These are phyloP conservation scores for Discostella stelligera DNA, from an alignment of 352 stramenopile genomes.

Conservation along the genomic window DNA sequence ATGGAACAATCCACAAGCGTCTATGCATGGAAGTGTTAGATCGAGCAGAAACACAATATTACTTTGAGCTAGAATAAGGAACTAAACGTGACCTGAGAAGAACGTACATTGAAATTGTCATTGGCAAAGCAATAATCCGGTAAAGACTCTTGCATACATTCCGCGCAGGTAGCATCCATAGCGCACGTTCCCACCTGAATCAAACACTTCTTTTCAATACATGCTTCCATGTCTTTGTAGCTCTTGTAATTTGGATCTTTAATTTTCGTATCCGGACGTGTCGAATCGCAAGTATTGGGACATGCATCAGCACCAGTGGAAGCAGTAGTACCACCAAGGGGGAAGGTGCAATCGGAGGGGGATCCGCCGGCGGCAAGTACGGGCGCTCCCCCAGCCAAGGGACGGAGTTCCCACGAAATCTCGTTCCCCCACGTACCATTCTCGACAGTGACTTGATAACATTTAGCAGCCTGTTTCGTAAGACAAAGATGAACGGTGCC, in stretches of 20 bases:
- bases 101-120: slow-evolving; percentile 64
- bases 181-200: slow-evolving; percentile 73
- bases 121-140: slow-evolving; percentile 68
- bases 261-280: slow-evolving; percentile 42
- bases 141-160: slow-evolving; percentile 59
- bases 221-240: slow-evolving; percentile 74
- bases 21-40: neutral
- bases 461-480: slow-evolving; percentile 48
- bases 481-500: slow-evolving; percentile 72
- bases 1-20: slow-evolving; percentile 72
- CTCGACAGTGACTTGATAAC: slow-evolving; percentile 67
- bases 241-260: slow-evolving; percentile 72
- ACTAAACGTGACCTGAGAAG: neutral
- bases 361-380: slow-evolving; percentile 62
- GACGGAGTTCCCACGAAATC: slow-evolving; percentile 77
- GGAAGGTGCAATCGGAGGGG: slow-evolving; percentile 69
- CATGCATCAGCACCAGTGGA: slow-evolving; percentile 44
- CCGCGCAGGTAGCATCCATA: slow-evolving; percentile 53
- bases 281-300: slow-evolving; percentile 63
- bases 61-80: neutral
- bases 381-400: slow-evolving; percentile 46
- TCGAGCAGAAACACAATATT: neutral
- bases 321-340: slow-evolving; percentile 38
- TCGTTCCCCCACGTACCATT: slow-evolving; percentile 80
- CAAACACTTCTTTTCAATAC: slow-evolving; percentile 75